Base-by-base conservation (phyloP, 1,284 basidiomycete genomes). In the Hymenochaete sp. region DNA sequence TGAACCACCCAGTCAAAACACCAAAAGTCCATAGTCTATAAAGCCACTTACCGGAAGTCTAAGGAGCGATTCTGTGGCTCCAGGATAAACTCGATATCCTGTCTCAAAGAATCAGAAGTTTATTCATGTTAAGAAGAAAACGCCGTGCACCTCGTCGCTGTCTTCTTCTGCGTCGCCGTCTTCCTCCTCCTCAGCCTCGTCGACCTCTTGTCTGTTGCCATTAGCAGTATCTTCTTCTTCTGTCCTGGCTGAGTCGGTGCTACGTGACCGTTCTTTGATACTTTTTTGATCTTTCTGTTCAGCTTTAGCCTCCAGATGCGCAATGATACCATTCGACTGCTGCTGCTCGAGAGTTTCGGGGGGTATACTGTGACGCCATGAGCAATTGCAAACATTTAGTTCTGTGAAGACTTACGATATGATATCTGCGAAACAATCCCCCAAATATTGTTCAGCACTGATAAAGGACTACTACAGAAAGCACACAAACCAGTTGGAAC, bases 1-100 rank as follows among this genome's bases (percentile, higher is more conserved):
- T 9, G 13, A 21, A 5, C 13, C 10, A 21, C 35, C 35, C 3
- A 35, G 22, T 18, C 42, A 33, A 36, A 7, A 8, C 13, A 19
- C 5, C 7, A 35, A 7, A 5, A 24, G 21, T 14, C 9, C 18
- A 26, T 7, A 29, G 22, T 21, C 9, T 44, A 6, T 14, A 21
- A 9, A 29, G 6, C 26, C n/a, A 24, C 40, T 10, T 28, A 50
- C 44, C 48, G 44, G 38, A 50, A 45, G 32, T 50, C 48, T 22
- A 50, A 21, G 7, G 48, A 45, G 16, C 44, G 40, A 10, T 38
- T 28, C 8, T 36, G 41, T 14, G 48, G 38, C 33, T 50, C 48
- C 22, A 50, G 31, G 19, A 50, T 50, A 16, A 50, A 45, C 28
- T 50, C 48, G 24, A 50, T 44, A 27, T 50, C 48, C 48, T 50